A percentile compares a stretch with the other conserved stretches of the same genome.
Conservation (phyloP, 1,139 yeast species). For the Kluyveromyces sp. region DNA sequence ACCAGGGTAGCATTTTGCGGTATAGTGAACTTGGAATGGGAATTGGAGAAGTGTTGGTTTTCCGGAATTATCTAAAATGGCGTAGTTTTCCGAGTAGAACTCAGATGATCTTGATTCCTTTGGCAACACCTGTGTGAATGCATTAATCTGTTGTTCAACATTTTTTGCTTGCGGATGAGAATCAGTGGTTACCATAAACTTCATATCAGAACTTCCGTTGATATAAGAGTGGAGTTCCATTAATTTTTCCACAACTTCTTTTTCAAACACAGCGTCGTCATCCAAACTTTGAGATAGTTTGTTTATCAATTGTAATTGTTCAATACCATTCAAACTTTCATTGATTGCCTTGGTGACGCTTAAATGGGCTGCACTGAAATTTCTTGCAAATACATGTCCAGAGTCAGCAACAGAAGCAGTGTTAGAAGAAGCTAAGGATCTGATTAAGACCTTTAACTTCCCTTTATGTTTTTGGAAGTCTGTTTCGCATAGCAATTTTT, state of each 20-base stretch:
- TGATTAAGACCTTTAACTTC: slow-evolving; percentile 66
- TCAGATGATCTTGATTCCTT: slow-evolving; percentile 4
- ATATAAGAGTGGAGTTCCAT: slow-evolving; percentile 45
- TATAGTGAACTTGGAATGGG: slow-evolving; percentile 86
- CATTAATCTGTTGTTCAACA: slow-evolving; percentile 27
- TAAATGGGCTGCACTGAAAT: slow-evolving; percentile 57
- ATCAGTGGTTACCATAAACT: slow-evolving; percentile 57
- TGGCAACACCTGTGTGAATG: slow-evolving; percentile 24
- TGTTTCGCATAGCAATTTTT: slow-evolving; percentile 60
- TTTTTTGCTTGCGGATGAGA: slow-evolving; percentile 25
- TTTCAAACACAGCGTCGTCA: slow-evolving; percentile 46
- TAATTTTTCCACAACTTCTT: slow-evolving; percentile 57
- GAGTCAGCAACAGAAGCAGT: slow-evolving; percentile 72
- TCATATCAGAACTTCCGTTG: slow-evolving; percentile 36
- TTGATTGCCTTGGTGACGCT: slow-evolving; percentile 52
- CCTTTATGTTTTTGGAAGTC: slow-evolving; percentile 57
- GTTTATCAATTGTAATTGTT: slow-evolving; percentile 65
- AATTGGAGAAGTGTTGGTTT: slow-evolving; percentile 48
- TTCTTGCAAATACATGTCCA: slow-evolving; percentile 81
- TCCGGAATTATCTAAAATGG: slow-evolving; percentile 13
- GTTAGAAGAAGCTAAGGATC: slow-evolving; percentile 69
- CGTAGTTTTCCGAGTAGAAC: slow-evolving; percentile 11
- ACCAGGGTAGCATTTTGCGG: slow-evolving; percentile 64
- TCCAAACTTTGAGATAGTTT: slow-evolving; percentile 47
- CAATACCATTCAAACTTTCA: slow-evolving; percentile 64